Base-by-base conservation (phyloP, 1,139 yeast species). In the Arxiozyma heterogenica region DNA sequence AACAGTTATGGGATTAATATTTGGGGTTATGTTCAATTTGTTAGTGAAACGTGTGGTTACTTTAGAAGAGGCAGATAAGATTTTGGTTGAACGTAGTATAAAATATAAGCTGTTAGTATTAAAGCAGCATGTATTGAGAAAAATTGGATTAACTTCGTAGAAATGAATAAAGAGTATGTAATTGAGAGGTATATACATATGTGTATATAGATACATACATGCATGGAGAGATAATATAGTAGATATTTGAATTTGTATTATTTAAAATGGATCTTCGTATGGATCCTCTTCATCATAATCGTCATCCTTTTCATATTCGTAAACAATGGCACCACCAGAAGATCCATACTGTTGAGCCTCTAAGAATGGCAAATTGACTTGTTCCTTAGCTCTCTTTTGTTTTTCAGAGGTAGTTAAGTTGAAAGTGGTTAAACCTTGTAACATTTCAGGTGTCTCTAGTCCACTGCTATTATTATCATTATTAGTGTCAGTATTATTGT, bases 201-300 rank as follows among this genome's bases (percentile, higher is more conserved):
- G 47, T 46, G 38, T 51, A 41, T 27, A 41, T 51, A 50, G 42
- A 41, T 50, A 23, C 27, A 23, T 7, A 23, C 27, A 23, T 7
- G 7, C 27, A n/a, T n/a, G n/a, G n/a, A n/a, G n/a, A n/a, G n/a
- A 23, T 23, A 23, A 23, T 23, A 23, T 23, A 23, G 7, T 23
- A 7, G 27, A 8, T 47, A 25, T 34, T 15, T 3, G 17, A 15
- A 34, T 34, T 3, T 34, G 17, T 25, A 25, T 43, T 17, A 38
- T 66, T 66, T 68, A 90, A 64, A 90, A 91, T 4, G 98, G 98
- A 65, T 93, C 98, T 66, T 93, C 98, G 63, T 84, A 91, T 0
- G 98, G 97, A 69, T 93, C 98, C 61, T 93, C 98, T 69, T 93
- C 98, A 66, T 93, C 98, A 56, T 90, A 91, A 67, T 91, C 98